Percentiles rank a stretch among this genome's conserved stretches.
Conservation (phyloP, 2,329 filamentous ascomycete genomes). For the Ophiocordyceps camponoti-saundersi region DNA sequence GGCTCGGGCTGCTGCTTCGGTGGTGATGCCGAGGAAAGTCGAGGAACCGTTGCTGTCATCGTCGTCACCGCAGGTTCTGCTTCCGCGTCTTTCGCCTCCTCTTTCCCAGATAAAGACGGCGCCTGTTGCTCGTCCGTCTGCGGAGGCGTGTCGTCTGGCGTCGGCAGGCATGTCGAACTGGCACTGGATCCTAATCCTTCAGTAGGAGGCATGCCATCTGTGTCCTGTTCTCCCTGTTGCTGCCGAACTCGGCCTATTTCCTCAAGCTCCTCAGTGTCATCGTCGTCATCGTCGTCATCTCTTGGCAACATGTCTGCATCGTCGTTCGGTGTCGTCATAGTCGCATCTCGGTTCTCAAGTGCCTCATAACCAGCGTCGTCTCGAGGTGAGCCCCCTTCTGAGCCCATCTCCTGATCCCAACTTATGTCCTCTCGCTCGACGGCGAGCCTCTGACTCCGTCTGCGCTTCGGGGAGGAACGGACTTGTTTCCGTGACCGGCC, state of each 20-base stretch:
- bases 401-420: too few relatives aligned
- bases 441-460: too few relatives aligned
- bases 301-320: slow-evolving; percentile 1
- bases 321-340: slow-evolving; percentile 20
- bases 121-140: slow-evolving; percentile 9
- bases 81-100: not conserved
- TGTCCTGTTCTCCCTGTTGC: slow-evolving; percentile 4
- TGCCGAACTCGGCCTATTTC: slow-evolving; percentile 2
- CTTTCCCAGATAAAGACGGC: not conserved
- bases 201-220: not conserved
- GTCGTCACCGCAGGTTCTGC: not conserved
- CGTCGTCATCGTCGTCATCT: slow-evolving; percentile 2
- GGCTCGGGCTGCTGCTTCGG: not conserved
- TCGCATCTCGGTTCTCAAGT: slow-evolving; percentile 12
- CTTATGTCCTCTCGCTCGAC: too few relatives aligned
- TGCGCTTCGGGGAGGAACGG: too few relatives aligned
- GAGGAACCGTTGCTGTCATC: not conserved
- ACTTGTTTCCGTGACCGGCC: too few relatives aligned
- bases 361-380: too few relatives aligned
- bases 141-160: slow-evolving; percentile 33
- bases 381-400: too few relatives aligned
- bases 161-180: slow-evolving; percentile 25
- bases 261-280: not conserved
- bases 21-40: too few relatives aligned
- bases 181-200: slow-evolving; percentile 10